phyloP scores from a whole-genome alignment of 352 stramenopile species.

The Globisporangium megalacanthum region DNA sequence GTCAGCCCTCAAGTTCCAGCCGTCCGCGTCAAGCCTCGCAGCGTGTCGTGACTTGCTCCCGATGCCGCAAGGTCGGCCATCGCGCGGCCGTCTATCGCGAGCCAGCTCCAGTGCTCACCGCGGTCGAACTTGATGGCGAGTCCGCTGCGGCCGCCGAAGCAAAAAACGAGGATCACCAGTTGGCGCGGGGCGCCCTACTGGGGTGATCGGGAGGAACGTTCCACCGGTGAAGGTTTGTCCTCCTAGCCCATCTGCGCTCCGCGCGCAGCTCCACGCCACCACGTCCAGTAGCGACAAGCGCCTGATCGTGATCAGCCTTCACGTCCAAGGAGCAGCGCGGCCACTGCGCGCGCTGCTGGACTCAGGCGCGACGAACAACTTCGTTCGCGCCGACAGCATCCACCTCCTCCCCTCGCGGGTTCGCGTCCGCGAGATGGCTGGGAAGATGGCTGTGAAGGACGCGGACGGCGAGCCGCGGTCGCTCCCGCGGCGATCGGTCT shows the following conservation, averaged over 20 bases:
- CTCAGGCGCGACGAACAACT: not conserved
- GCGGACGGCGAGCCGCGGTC: constrained; percentile 8
- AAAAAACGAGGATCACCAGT: not conserved
- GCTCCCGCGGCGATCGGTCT: too few species aligned
- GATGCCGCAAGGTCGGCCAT: not conserved
- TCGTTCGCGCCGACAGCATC: not conserved
- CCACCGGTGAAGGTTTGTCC: too few species aligned
- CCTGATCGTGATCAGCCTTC: constrained; percentile 16
- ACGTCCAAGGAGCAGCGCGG: constrained; percentile 7
- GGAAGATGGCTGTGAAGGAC: not conserved
- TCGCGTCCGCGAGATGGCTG: not conserved
- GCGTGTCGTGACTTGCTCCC: not conserved
- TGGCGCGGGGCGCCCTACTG: too few species aligned
- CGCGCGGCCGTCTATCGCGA: constrained; percentile 3
- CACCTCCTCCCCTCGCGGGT: not conserved
- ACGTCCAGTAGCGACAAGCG: constrained; percentile 11
- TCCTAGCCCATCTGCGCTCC: not conserved
- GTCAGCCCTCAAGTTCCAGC: too few species aligned
- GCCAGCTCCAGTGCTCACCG: constrained; percentile 2
- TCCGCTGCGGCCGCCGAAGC: not conserved
- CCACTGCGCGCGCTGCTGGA: not conserved
- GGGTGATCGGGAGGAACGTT: not conserved
- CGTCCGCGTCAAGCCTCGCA: too few species aligned
- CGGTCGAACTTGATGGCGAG: not conserved
- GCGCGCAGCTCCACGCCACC: constrained; percentile 11